phyloP scores from a whole-genome alignment of 345 rosid species.

The Eucalyptus shirleyi region DNA sequence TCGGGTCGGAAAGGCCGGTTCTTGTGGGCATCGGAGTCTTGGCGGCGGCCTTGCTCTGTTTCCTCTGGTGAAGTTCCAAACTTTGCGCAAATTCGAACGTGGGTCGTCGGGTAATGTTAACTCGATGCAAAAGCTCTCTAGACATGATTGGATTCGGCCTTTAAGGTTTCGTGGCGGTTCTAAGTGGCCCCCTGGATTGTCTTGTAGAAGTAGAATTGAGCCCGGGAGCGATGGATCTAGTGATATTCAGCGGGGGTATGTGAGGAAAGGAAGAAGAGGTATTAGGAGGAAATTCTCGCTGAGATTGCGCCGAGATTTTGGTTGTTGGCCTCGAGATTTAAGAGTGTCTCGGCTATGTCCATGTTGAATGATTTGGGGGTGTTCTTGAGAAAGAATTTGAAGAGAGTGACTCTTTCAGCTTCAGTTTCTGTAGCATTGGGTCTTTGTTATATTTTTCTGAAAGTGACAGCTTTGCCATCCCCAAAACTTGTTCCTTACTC shows the following conservation, averaged over 20 bases:
- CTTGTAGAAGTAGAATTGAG: constrained; percentile 28
- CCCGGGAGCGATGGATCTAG: constrained; percentile 9
- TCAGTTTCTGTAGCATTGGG: constrained; percentile 45
- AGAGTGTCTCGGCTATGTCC: constrained; percentile 40
- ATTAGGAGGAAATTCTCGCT: constrained; percentile 29
- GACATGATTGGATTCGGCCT: constrained; percentile 3
- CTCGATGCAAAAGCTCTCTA: constrained; percentile 14
- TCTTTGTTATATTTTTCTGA: constrained; percentile 57
- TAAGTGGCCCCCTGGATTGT: constrained; percentile 16
- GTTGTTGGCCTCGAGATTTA: constrained; percentile 30
- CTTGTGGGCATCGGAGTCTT: constrained; percentile 5
- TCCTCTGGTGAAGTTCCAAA: constrained; percentile 3
- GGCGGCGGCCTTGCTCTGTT: constrained; percentile 5
- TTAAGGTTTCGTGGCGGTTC: constrained; percentile 12
- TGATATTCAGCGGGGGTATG: constrained; percentile 13
- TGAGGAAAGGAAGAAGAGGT: constrained; percentile 9
- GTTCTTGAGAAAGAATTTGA: constrained; percentile 47
- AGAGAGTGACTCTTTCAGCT: constrained; percentile 31
- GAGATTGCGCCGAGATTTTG: constrained; percentile 65
- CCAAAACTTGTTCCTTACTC: constrained; percentile 77
- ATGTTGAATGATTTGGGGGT: constrained; percentile 25
- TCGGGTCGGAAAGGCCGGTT: constrained; percentile 4
- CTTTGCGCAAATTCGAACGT: constrained; percentile 7
- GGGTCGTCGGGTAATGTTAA: constrained; percentile 14
- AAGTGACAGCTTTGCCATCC: constrained; percentile 58